Base-by-base conservation (phyloP, 164 flowering plant species). In the Sedum album region DNA sequence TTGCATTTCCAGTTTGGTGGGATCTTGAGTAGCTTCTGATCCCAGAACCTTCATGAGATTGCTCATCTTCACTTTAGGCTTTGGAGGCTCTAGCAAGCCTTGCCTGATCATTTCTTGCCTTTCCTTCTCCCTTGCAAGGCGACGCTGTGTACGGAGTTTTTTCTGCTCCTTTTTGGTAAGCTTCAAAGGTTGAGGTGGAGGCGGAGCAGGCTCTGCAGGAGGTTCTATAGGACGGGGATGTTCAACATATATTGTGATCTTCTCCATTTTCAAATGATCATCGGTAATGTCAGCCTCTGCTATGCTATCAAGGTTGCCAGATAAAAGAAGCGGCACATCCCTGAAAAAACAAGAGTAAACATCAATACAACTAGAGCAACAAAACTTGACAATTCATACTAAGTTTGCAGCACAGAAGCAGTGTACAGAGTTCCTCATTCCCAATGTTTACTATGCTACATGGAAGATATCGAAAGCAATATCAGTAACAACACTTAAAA, bases 141-240 rank as follows among this genome's bases (percentile, higher is more conserved):
- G 92, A 2, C 92, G 73, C 75, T 94, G 99, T 5, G 99, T 94
- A 38, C 99, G 86, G 17, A 94, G 83, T 83, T 94, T 94, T 83
- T 94, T 94, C 81, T 86, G 96, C 74, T 94, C 99, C 79, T 87
- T 87, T 79, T 87, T 91, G 38, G 99, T 94, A 31, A 94, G 84
- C 74, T 90, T 94, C 66, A 94, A 73, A 7, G 99, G 96, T 46
- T 91, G 99, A 68, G 99, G 99, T 26, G 97, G 93, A 36, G 99
- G 97, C 28, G 96, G 96, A 38, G 96, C 88, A 67, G 95, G 85
- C 71, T 94, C 99, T 55, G 91, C 94, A 55, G 97, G 99, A 25
- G 99, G 97, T 70, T 91, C 99, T 65, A 94, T 91, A 5, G 99
- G 99, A 49, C 81, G 89, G 60, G 99, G 99, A 66, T 94, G 99